Conservation (phyloP, 2,329 filamentous ascomycete genomes). For the Neonectria coccinea region DNA sequence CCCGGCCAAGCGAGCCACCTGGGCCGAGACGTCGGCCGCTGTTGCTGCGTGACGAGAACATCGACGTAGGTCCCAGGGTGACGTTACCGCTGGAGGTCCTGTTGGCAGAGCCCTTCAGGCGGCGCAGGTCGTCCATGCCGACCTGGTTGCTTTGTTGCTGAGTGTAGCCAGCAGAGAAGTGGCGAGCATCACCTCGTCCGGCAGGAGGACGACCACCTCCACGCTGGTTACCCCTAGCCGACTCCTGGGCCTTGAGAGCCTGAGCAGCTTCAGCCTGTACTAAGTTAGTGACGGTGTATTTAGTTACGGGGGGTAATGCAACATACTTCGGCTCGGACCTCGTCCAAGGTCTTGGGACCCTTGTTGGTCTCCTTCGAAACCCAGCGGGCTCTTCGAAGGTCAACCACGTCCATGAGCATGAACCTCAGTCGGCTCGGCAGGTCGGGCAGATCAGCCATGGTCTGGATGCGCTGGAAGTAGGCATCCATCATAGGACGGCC, state of each 20-base stretch:
- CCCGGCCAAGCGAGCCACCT: constrained; percentile 76
- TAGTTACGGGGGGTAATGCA: not conserved
- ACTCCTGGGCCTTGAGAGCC: constrained; percentile 84
- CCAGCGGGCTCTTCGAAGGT: constrained; percentile 84
- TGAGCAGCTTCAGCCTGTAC: constrained; percentile 75
- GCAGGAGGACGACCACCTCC: constrained; percentile 77
- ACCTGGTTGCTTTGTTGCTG: constrained; percentile 86
- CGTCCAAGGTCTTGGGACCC: constrained; percentile 94
- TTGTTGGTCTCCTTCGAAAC: constrained; percentile 89
- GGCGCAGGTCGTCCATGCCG: constrained; percentile 89
- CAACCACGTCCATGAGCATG: constrained; percentile 95
- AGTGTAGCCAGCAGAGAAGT: constrained; percentile 79
- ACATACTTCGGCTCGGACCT: constrained; percentile 84
- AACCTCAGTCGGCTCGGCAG: constrained; percentile 91
- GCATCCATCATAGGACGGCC: constrained; percentile 88
- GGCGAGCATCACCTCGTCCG: constrained; percentile 88
- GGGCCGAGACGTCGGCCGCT: constrained; percentile 86
- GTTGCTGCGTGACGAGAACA: constrained; percentile 90
- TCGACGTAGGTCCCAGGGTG: constrained; percentile 83
- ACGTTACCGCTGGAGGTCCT: constrained; percentile 72
- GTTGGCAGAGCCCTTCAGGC: constrained; percentile 75
- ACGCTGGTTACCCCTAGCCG: constrained; percentile 70
- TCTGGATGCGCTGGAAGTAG: constrained; percentile 91
- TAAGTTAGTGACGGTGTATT: constrained; percentile 40
- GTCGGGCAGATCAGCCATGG: constrained; percentile 82